A percentile compares a stretch with the other conserved stretches of the same genome.
Conservation (phyloP, 768 basidiomycete genomes). For the Punctularia strigosozonata region DNA sequence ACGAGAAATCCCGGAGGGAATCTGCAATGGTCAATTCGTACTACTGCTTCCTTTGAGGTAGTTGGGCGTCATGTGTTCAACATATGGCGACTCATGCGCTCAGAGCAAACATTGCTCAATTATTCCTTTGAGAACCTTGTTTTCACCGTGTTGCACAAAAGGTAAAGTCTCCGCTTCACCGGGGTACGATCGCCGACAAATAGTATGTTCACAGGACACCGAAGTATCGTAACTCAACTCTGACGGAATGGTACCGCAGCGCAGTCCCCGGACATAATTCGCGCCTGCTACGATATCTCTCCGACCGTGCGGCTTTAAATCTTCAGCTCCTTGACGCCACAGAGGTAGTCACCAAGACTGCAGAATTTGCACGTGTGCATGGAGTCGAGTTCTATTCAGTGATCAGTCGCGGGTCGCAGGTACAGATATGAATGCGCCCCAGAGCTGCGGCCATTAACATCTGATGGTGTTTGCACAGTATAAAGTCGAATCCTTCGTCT, state of each 20-base stretch:
- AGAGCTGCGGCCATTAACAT: too few species aligned
- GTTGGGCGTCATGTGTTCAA: slow-evolving; percentile 87
- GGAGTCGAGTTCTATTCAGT: slow-evolving; percentile 97
- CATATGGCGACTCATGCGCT: slow-evolving; percentile 84
- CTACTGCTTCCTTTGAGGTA: slow-evolving; percentile 75
- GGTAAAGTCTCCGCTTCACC: slow-evolving; percentile 32
- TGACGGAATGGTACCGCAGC: slow-evolving; percentile 63
- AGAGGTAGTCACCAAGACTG: slow-evolving; percentile 80
- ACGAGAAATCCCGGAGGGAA: slow-evolving; percentile 20
- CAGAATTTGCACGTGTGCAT: slow-evolving; percentile 97
- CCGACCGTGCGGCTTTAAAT: slow-evolving; percentile 51
- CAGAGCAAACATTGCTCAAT: slow-evolving; percentile 62
- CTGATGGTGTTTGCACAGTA: too few species aligned
- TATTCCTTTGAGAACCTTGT: slow-evolving; percentile 89
- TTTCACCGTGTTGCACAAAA: slow-evolving; percentile 64
- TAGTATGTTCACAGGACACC: slow-evolving; percentile 44
- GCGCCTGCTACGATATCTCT: slow-evolving; percentile 50
- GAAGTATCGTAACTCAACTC: slow-evolving; percentile 47
- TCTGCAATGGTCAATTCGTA: slow-evolving; percentile 62
- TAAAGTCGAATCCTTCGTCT: slow-evolving; percentile 99
- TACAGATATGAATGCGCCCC: too few species aligned
- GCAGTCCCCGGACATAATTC: slow-evolving; percentile 40
- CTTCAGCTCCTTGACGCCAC: slow-evolving; percentile 73
- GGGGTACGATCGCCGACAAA: not conserved
- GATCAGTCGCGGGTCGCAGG: slow-evolving; percentile 89